Evolutionary conservation across 768 basidiomycete species (phyloP).

Genomic region (Mycena venus): DNA sequence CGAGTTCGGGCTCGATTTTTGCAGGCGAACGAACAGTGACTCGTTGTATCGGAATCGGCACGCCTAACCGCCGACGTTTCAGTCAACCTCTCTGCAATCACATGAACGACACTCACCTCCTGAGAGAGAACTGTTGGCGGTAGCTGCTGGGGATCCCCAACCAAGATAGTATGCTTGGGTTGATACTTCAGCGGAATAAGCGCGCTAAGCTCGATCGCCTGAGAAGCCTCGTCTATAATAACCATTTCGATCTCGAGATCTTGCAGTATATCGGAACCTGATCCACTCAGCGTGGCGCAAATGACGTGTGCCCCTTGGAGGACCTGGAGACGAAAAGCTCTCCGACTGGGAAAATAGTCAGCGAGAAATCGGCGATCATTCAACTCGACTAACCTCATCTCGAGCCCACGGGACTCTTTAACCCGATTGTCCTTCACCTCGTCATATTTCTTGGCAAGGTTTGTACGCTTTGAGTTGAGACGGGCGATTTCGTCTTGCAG

Average conservation of each 20-base stretch:
- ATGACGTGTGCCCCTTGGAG: conserved; percentile 92
- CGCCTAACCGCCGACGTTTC: conserved; percentile 59
- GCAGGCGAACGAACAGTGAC: conserved; percentile 92
- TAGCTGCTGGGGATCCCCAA: conserved; percentile 96
- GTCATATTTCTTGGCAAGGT: conserved; percentile 79
- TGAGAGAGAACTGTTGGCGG: conserved; percentile 84
- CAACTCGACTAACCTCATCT: conserved; percentile 58
- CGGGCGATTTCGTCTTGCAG: conserved; percentile 79
- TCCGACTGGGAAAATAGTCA: conserved; percentile 54
- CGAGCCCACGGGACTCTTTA: conserved; percentile 84
- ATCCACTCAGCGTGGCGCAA: conserved; percentile 92
- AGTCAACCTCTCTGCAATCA: neutral
- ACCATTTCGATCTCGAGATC: conserved; percentile 93
- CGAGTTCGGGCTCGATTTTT: conserved; percentile 82
- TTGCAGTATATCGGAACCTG: conserved; percentile 90
- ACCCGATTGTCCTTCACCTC: conserved; percentile 86
- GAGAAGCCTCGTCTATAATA: conserved; percentile 98
- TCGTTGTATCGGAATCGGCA: conserved; percentile 85
- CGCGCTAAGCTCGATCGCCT: conserved; percentile 94
- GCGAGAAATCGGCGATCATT: neutral
- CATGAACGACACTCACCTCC: conserved; percentile 47
- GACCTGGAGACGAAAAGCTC: conserved; percentile 81
- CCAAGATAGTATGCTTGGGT: conserved; percentile 88
- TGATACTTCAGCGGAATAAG: conserved; percentile 95
- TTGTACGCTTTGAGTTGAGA: conserved; percentile 75